phyloP scores from a whole-genome alignment of 768 basidiomycete species.

The Boletus subcaerulescens region DNA sequence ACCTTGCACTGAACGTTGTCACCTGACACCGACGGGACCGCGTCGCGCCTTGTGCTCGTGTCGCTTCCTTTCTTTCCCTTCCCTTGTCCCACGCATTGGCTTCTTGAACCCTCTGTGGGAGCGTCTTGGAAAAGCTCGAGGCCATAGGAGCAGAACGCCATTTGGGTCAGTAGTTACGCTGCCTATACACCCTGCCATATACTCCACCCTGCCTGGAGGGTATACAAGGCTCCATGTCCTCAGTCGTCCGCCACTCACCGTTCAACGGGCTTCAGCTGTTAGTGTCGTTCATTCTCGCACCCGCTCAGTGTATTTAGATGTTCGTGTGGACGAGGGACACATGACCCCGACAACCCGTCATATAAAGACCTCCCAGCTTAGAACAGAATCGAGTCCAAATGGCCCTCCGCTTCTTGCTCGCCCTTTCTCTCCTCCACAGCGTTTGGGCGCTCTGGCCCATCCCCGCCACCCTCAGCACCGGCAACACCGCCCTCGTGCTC shows the following conservation, averaged over 20 bases:
- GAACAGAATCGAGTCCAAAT: not conserved
- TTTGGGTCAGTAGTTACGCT: no score
- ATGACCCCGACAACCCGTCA: no score
- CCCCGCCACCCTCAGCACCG: slow-evolving; percentile 26
- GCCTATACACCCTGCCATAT: no score
- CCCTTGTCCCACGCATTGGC: slow-evolving; percentile 2
- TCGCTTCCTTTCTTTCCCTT: not conserved
- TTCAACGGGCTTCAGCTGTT: no score
- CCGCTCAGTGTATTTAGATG: no score
- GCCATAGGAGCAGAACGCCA: no score
- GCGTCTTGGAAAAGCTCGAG: slow-evolving; percentile 12
- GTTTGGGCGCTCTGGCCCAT: slow-evolving; percentile 33
- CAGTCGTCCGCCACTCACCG: no score
- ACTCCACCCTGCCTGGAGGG: no score
- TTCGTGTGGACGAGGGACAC: no score
- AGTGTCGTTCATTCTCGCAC: no score
- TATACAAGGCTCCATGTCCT: no score
- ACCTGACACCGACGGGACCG: not conserved
- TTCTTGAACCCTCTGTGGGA: slow-evolving; percentile 18
- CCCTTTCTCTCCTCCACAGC: slow-evolving; percentile 9
- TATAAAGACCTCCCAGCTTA: no score
- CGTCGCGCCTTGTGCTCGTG: not conserved
- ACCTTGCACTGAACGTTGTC: slow-evolving; percentile 8
- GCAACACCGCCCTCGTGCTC: slow-evolving; percentile 24
- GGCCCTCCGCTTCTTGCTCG: slow-evolving; percentile 4